phyloP scores from a whole-genome alignment of 257 asterid species.

The Solanum piurae region DNA sequence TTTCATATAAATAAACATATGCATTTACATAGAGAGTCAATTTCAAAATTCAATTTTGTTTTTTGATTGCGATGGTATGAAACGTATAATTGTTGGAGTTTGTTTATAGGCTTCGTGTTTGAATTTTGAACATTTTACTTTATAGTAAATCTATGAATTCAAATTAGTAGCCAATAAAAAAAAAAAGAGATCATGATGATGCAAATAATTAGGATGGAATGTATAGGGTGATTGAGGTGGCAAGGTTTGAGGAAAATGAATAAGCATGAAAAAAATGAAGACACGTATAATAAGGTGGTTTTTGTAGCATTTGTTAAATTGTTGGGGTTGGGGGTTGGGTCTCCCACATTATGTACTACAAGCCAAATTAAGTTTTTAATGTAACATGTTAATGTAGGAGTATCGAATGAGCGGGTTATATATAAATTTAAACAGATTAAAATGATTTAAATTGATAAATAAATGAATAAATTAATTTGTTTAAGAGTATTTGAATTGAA shows the following conservation, averaged over 20 bases:
- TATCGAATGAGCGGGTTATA: background rate
- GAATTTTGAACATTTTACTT: rapidly evolving
- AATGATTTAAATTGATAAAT: background rate
- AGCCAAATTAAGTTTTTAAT: background rate
- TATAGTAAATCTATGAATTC: background rate
- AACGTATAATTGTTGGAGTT: background rate
- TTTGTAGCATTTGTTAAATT: background rate
- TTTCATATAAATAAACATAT: background rate
- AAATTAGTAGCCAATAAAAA: background rate
- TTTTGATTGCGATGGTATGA: background rate
- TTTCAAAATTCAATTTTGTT: background rate
- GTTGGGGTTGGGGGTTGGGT: background rate
- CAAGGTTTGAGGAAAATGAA: background rate
- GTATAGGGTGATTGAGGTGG: background rate
- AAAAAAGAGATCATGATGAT: background rate
- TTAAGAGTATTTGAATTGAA: background rate
- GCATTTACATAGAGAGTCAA: background rate
- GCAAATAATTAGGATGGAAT: background rate
- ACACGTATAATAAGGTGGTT: background rate
- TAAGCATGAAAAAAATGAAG: background rate
- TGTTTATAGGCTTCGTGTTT: background rate
- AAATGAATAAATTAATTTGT: too few species aligned
- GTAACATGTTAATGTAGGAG: background rate
- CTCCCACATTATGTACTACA: background rate
- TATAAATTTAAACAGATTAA: background rate